These are phyloP conservation scores for Diaporthe citriasiana DNA, from an alignment of 2,329 filamentous ascomycete species.

Conservation along the genomic window DNA sequence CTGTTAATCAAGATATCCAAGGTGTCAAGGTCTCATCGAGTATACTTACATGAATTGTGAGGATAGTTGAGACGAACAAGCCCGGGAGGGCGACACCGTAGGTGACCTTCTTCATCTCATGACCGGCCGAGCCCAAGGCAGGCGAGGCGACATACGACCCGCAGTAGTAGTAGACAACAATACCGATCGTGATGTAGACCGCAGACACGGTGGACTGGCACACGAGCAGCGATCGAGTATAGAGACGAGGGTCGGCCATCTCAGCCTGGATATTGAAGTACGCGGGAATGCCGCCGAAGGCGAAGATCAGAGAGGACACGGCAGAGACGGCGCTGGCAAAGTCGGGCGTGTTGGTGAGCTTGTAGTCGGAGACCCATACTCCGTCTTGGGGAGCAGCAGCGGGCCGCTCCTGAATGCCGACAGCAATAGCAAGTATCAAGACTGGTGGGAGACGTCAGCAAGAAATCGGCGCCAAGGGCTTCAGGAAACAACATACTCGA, in stretches of 20 bases:
- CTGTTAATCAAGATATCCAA: not conserved
- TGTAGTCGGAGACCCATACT: constrained; percentile 54
- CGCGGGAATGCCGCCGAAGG: constrained; percentile 64
- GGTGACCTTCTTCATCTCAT: constrained; percentile 51
- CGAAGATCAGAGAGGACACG: constrained; percentile 67
- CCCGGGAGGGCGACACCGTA: constrained; percentile 52
- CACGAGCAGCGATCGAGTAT: constrained; percentile 49
- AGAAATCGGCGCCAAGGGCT: not conserved
- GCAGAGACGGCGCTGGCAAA: constrained; percentile 69
- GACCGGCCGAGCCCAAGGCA: constrained; percentile 48
- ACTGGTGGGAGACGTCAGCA: constrained; percentile 50
- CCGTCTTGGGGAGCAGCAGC: constrained; percentile 69
- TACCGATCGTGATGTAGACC: constrained; percentile 49
- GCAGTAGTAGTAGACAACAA: constrained; percentile 51
- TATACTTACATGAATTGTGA: constrained; percentile 49
- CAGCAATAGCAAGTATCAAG: constrained; percentile 50
- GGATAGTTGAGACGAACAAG: constrained; percentile 41
- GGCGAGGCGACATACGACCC: constrained; percentile 50
- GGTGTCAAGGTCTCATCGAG: not conserved
- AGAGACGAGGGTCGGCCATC: constrained; percentile 68
- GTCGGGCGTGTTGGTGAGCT: constrained; percentile 65
- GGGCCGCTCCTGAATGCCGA: constrained; percentile 64
- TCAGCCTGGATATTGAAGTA: constrained; percentile 71
- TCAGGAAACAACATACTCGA: not conserved
- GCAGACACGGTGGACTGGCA: constrained; percentile 47